Base-by-base conservation (phyloP, 805 yeast species). In the Zygotorulaspora chibaensis region DNA sequence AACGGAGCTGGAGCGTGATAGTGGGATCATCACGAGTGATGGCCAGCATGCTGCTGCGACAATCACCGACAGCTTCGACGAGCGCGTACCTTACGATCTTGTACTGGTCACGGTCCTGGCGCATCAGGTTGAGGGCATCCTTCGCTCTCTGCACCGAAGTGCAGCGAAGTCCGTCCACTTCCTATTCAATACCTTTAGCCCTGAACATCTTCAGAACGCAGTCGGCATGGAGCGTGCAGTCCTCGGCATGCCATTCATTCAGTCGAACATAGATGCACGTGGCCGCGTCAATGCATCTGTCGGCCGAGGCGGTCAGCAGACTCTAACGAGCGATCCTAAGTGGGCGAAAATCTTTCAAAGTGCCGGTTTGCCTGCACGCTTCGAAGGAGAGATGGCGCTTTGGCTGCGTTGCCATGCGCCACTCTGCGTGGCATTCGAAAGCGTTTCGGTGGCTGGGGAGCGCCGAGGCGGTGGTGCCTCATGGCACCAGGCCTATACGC, bases 381-480 rank as follows among this genome's bases (percentile, higher is more conserved):
- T n/a, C 12, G 38, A 35, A 16, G 26, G 38, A 8, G 7, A 35
- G 13, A 35, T 35, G 38, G 38, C 27, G 18, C 38, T 35, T 3
- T 35, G 38, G 38, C 25, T 35, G 38, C 3, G 23, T 3, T 35
- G 38, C 13, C 38, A 35, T 18, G 38, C 8, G 1, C 38, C 38
- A 8, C 27, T 35, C 2, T 35, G 38, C 38, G 38, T 35, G 38
- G 38, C 38, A 4, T 35, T 35, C 8, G 38, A 35, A 35, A 35
- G 38, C 13, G 7, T 35, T 4, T 35, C 38, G 3, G 38, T 35
- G 12, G 11, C 38, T 13, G 38, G 38, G 16, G 38, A 17, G 16
- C 38, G 38, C 25, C 38, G 38, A 35, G 38, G 38, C 4, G 23
- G 38, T 35, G 38, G 38, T 10, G 38, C 27, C 1, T 25, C 38